These are phyloP conservation scores for Platanthera zijinensis DNA, from an alignment of 106 monocot genomes.

Conservation along the genomic window DNA sequence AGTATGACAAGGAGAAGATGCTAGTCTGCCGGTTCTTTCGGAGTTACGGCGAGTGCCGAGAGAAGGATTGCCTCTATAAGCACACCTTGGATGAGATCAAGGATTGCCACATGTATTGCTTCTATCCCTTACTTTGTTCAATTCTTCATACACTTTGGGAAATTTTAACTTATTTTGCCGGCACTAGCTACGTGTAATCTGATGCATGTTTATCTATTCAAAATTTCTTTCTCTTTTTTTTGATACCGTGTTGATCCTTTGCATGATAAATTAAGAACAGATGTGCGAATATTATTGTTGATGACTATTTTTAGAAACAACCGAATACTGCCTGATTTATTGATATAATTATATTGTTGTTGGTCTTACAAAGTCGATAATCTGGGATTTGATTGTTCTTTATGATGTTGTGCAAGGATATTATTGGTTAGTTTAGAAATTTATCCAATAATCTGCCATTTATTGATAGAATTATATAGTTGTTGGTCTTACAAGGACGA, in stretches of 20 bases:
- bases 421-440: too few species aligned
- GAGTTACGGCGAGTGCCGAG: slow-evolving; percentile 82
- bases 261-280: background rate
- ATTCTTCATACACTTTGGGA: background rate
- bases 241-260: background rate
- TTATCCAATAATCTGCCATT: too few species aligned
- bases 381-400: too few species aligned
- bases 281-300: background rate
- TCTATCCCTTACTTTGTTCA: too few species aligned
- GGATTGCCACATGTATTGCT: too few species aligned
- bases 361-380: background rate
- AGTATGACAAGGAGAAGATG: slow-evolving; percentile 95
- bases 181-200: background rate
- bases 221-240: background rate
- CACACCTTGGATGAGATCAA: slow-evolving; percentile 93
- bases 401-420: too few species aligned
- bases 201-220: background rate
- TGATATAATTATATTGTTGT: background rate
- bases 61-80: slow-evolving; percentile 98
- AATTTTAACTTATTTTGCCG: background rate
- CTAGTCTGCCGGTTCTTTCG: slow-evolving; percentile 94
- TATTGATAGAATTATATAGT: too few species aligned
- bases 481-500: too few species aligned
- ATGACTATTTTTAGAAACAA: background rate
- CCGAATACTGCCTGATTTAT: background rate